Base-by-base conservation (phyloP, 2,329 filamentous ascomycete species). In the Cryoendolithus antarcticus region DNA sequence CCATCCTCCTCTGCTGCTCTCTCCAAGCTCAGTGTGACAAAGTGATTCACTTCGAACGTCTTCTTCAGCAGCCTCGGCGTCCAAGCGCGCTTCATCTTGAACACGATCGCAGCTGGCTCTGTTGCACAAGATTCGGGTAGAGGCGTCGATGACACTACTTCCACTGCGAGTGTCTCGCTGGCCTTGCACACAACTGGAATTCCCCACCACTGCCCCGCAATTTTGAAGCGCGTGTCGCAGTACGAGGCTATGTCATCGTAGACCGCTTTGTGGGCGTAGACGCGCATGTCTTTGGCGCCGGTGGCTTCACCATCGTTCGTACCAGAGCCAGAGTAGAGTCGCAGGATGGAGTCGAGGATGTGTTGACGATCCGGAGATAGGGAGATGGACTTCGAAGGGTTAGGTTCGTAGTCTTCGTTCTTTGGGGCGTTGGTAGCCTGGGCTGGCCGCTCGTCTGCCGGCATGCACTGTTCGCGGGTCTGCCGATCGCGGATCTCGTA, bases 151-250 rank as follows among this genome's bases (percentile, higher is more conserved):
- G 39, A 37, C 1, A 48, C 44, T 4, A 51, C 42, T 36, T 48
- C 43, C 6, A 42, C 31, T 8, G 34, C 37, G 3, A 40, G 34
- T 15, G 45, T 49, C 6, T 38, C 39, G n/a, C 40, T 43, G 6
- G 38, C 19, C n/a, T 41, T 40, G 32, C 47, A 44, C 6, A 49
- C 37, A 10, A 36, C 43, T 7, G 48, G 45, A 15, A 50, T 48
- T 53, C 62, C 64, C 45, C 64, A 70, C 65, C 67, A 71, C 47
- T 71, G 65, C 6, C 67, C 66, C 2, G 66, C 66, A 42, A 71
- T 70, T 48, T 70, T 71, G 43, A 66, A 69, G 37, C 66, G 50
- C 0, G 63, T 69, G 66, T 2, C 65, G 62, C 37, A 57, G 49
- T 63, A 40, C 29, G 44, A 48, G 50, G 60, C 67, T 1, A 64